Percentiles rank a stretch among this genome's conserved stretches.
Conservation (phyloP, 345 rosid species). For the Diplotaxis tenuifolia region DNA sequence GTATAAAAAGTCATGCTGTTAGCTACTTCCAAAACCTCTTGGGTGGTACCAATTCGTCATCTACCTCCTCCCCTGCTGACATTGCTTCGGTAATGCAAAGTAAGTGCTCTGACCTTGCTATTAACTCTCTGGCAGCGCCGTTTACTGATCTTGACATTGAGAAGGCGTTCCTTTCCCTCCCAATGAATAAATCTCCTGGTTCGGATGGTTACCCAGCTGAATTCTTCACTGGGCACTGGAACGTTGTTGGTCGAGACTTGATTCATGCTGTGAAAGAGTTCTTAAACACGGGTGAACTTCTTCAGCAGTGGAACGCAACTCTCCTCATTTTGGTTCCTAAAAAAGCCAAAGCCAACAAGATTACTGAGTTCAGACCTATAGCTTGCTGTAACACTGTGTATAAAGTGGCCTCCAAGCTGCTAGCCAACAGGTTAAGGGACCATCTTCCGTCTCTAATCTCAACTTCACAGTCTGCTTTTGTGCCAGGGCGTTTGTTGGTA, state of each 20-base stretch:
- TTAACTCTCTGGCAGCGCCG: background rate
- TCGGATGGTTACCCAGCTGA: background rate
- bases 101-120: background rate
- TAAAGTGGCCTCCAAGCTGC: background rate
- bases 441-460: background rate
- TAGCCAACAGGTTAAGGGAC: background rate
- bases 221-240: background rate
- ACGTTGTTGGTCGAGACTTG: background rate
- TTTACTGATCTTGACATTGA: background rate
- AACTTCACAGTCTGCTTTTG: background rate
- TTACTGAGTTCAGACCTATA: background rate
- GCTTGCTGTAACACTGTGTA: background rate
- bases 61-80: background rate
- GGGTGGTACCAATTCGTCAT: background rate
- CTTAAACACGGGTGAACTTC: background rate
- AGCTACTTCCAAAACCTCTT: background rate
- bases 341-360: background rate
- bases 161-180: background rate
- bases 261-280: background rate
- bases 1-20: background rate
- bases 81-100: background rate
- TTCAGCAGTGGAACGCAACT: background rate
- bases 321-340: background rate
- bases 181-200: background rate
- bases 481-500: background rate